phyloP scores from a whole-genome alignment of 2,329 filamentous ascomycete genomes.

The Escovopsis sp. region DNA sequence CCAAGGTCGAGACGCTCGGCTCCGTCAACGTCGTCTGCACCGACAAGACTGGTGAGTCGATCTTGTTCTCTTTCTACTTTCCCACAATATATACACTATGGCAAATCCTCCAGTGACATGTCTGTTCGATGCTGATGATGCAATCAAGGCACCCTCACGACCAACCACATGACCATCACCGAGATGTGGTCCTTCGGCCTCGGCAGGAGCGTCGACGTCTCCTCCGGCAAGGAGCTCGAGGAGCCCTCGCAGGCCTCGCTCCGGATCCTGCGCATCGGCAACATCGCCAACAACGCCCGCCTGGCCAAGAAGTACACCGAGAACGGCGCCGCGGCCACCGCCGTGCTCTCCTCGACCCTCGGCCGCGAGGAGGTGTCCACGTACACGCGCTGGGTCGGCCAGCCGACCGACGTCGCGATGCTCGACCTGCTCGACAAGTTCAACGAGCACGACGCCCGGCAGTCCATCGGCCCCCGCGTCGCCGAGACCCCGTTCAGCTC shows the following conservation, averaged over 20 bases:
- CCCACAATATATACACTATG: neutral
- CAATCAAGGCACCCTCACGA: conserved; percentile 68
- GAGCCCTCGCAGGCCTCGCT: conserved; percentile 60
- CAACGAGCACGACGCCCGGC: conserved; percentile 79
- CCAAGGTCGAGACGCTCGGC: conserved; percentile 91
- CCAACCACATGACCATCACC: conserved; percentile 95
- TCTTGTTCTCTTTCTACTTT: too few species aligned
- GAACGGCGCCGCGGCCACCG: conserved; percentile 50
- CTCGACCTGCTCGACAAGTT: conserved; percentile 84
- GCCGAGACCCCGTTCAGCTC: conserved; percentile 92
- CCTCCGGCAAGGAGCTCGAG: conserved; percentile 36
- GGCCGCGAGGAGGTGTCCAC: conserved; percentile 40
- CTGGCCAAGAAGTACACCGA: conserved; percentile 59
- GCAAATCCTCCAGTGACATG: neutral
- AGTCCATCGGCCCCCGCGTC: conserved; percentile 66
- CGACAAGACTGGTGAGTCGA: conserved; percentile 67
- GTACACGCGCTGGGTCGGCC: conserved; percentile 86
- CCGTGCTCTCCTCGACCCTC: conserved; percentile 74
- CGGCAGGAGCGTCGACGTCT: conserved; percentile 33
- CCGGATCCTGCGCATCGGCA: conserved; percentile 77
- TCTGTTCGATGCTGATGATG: neutral
- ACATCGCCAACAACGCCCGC: conserved; percentile 89
- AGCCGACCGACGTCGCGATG: conserved; percentile 95
- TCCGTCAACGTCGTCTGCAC: conserved; percentile 99
- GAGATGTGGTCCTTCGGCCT: conserved; percentile 92